Base-by-base conservation (phyloP, 202 grass and related monocot genomes). In the Cymbopogon flexuosus region DNA sequence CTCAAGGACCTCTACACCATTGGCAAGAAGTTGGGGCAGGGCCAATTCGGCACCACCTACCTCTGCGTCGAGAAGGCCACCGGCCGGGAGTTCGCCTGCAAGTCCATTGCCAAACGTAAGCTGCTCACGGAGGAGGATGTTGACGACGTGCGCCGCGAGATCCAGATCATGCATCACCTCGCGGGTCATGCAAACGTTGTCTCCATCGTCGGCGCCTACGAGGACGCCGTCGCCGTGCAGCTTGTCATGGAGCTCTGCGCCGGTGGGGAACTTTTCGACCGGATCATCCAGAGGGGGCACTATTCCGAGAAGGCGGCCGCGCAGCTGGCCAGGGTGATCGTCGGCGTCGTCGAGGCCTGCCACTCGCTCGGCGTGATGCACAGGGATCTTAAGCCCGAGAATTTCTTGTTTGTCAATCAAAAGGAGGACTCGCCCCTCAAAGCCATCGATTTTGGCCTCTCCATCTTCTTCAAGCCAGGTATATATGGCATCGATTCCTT, bases 361-460 rank as follows among this genome's bases (percentile, higher is more conserved):
- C 96, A 99, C 84, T 99, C 96, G 5, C 87, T 99, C n/a, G 90
- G 96, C 12, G 96, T 99, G 23, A 99, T 99, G 96, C 96, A 99
- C 45, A 86, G 96, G 62, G 96, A 99, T 93, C 88, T 99, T 56
- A 99, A 99, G 65, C 96, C 96, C 1, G 96, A 99, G 74, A 99
- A 99, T 78, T 99, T 99, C 83, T 65, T 99, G 31, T 99, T 99
- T 81, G 78, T 93, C 22, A 91, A 90, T 66, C 88, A 88, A 75
- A 81, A 89, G 36, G 95, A 98, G 76, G 86, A 91, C 68, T 94
- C 96, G 24, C 73, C 88, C 72, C 90, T 98, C 33, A 98, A 91
- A 73, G 56, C 96, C 67, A 98, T 98, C 21, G 96, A 98, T 91
- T 98, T 99, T 52, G 96, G 96, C 6, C 87, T 99, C 10, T 99